These are phyloP conservation scores for Phytophthora idaei DNA, from an alignment of 352 stramenopile genomes.

Conservation along the genomic window DNA sequence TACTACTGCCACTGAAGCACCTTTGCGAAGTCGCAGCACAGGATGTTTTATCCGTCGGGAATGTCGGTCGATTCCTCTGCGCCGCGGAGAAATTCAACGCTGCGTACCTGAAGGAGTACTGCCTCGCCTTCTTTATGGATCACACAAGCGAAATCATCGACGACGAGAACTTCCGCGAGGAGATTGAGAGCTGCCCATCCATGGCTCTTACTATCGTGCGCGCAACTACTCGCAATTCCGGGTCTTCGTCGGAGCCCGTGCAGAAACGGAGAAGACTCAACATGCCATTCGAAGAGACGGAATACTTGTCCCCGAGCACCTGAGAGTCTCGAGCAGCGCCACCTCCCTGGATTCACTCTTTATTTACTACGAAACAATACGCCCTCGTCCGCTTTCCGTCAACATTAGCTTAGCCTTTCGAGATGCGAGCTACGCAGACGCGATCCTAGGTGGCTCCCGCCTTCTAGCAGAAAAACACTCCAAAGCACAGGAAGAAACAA, in stretches of 20 bases:
- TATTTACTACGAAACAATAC: constrained; percentile 47
- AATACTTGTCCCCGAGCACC: constrained; percentile 50
- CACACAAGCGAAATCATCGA: constrained; percentile 83
- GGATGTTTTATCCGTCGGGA: constrained; percentile 72
- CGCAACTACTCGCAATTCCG: constrained; percentile 46
- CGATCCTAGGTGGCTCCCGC: background rate
- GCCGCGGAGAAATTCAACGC: constrained; percentile 87
- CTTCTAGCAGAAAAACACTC: constrained; percentile 15
- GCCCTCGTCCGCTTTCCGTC: constrained; percentile 14
- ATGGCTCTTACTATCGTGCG: constrained; percentile 83
- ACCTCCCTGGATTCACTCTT: constrained; percentile 23
- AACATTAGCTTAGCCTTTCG: constrained; percentile 22
- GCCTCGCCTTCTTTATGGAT: constrained; percentile 77
- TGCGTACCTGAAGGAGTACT: constrained; percentile 84
- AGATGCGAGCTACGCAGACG: constrained; percentile 12
- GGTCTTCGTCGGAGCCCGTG: constrained; percentile 44
- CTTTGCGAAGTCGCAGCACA: constrained; percentile 78
- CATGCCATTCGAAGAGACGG: constrained; percentile 81
- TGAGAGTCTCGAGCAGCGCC: constrained; percentile 11
- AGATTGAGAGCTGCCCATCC: constrained; percentile 78
- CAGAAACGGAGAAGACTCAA: constrained; percentile 79
- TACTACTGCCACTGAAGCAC: constrained; percentile 77
- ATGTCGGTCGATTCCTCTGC: constrained; percentile 79
- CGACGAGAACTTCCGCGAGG: constrained; percentile 81
- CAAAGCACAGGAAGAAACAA: constrained; percentile 11